Percentiles rank a stretch among this genome's conserved stretches.
Evolutionary conservation across 257 asterid species (phyloP).

Genomic region (Nicotiana noctiflora): DNA sequence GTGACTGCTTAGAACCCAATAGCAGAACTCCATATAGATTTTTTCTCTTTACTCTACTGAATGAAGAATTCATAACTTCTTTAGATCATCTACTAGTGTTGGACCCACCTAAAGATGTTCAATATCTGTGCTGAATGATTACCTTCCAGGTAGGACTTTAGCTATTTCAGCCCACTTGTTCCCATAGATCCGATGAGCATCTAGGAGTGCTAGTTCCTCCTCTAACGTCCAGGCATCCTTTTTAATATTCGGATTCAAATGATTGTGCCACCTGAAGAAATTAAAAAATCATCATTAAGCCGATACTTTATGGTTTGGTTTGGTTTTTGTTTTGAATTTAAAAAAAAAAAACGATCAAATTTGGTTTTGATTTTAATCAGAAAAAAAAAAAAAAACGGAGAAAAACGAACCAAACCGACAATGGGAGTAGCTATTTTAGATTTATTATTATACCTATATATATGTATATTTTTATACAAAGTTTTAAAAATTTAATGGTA

Average conservation of each 20-base stretch:
- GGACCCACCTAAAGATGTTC: neutral
- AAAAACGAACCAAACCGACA: too few relatives aligned
- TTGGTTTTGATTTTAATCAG: too few relatives aligned
- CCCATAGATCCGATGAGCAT: conserved; percentile 76
- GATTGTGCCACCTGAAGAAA: conserved; percentile 92
- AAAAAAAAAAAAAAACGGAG: too few relatives aligned
- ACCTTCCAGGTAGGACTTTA: conserved; percentile 93
- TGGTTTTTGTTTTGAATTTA: too few relatives aligned
- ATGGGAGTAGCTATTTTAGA: too few relatives aligned
- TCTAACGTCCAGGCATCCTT: conserved; percentile 94
- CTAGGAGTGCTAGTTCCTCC: conserved; percentile 75
- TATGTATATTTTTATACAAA: too few relatives aligned
- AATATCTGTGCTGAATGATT: conserved; percentile 9
- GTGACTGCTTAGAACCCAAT: neutral
- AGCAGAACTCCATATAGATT: neutral
- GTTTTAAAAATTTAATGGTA: too few relatives aligned
- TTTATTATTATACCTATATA: too few relatives aligned
- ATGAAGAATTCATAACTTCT: neutral
- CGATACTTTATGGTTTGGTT: too few relatives aligned
- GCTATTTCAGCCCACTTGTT: conserved; percentile 99
- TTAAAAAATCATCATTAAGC: neutral
- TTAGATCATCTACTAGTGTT: neutral
- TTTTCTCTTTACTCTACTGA: neutral
- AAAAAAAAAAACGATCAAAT: too few relatives aligned
- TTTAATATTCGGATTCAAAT: conserved; percentile 86